Percentiles rank a stretch among this genome's conserved stretches.
Conservation (phyloP, 371 early-diverging fungal species). For the Mortierella sp. region DNA sequence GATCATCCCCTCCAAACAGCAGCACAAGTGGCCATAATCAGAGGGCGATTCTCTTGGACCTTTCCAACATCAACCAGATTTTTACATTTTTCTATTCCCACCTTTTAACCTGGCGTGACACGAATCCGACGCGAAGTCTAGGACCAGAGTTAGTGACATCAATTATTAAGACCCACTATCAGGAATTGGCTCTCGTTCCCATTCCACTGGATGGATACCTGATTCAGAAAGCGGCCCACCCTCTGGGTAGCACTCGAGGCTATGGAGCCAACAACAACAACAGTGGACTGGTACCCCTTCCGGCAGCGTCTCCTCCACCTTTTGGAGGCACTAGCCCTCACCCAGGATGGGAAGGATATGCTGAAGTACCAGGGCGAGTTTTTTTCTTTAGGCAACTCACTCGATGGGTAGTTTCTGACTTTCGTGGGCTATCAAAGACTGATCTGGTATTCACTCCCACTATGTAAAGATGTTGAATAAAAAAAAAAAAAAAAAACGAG, state of each 20-base stretch:
- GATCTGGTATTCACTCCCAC: too few species aligned
- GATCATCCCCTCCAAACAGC: constrained; percentile 24
- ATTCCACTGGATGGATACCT: constrained; percentile 45
- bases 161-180: constrained; percentile 51
- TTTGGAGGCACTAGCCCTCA: constrained; percentile 27
- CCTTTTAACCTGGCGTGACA: constrained; percentile 46
- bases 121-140: constrained; percentile 43
- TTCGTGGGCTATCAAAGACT: constrained; percentile 5
- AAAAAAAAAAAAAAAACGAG: too few species aligned
- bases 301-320: constrained; percentile 31
- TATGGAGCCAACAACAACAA: constrained; percentile 41
- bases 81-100: constrained; percentile 46
- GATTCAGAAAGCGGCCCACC: constrained; percentile 8
- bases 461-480: too few species aligned
- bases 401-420: constrained; percentile 57
- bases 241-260: constrained; percentile 40
- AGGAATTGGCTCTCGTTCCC: constrained; percentile 43
- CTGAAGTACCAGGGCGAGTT: constrained; percentile 62
- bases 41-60: constrained; percentile 30
- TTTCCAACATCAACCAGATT: constrained; percentile 48
- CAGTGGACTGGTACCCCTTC: constrained; percentile 41
- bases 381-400: constrained; percentile 62
- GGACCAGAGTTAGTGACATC: constrained; percentile 49
- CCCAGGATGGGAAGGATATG: constrained; percentile 55
- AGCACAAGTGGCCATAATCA: constrained; percentile 4